Evolutionary conservation across 345 rosid species (phyloP).

Genomic region (Bretschneidera sinensis): DNA sequence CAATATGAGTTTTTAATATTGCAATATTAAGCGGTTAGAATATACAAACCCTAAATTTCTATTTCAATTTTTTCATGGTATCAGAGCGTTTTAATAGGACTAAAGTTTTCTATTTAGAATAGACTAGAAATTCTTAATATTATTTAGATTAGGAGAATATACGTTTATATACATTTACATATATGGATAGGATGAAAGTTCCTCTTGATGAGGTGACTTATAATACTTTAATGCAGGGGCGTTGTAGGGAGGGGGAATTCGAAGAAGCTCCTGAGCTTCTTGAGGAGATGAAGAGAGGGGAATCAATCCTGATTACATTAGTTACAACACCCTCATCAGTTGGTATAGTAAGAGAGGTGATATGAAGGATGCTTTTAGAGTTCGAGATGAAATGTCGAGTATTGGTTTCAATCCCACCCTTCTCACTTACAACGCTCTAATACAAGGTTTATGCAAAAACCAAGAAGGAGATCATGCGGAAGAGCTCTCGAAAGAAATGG

Average conservation of each 20-base stretch:
- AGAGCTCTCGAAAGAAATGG: conserved; percentile 74
- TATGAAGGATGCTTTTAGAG: conserved; percentile 64
- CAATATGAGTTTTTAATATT: too few relatives aligned
- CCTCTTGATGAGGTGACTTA: conserved; percentile 83
- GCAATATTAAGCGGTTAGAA: too few relatives aligned
- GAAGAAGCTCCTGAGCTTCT: conserved; percentile 83
- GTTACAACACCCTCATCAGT: conserved; percentile 84
- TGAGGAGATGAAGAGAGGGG: conserved; percentile 75
- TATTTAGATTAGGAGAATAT: too few relatives aligned
- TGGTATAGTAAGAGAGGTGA: conserved; percentile 84
- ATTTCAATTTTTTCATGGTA: too few relatives aligned
- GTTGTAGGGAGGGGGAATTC: conserved; percentile 68
- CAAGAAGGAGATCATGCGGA: conserved; percentile 70
- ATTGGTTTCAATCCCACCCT: conserved; percentile 75
- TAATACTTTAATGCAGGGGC: conserved; percentile 85
- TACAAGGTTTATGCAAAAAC: conserved; percentile 69
- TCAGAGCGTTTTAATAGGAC: too few relatives aligned
- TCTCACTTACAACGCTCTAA: conserved; percentile 80
- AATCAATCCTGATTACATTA: conserved; percentile 72
- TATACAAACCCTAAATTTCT: too few relatives aligned
- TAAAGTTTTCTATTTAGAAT: too few relatives aligned
- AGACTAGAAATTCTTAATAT: too few relatives aligned
- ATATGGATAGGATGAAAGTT: conserved; percentile 69
- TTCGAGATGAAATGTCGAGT: conserved; percentile 80
- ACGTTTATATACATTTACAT: too few relatives aligned